Percentiles rank a stretch among this genome's conserved stretches.
These are phyloP conservation scores for Oryza nivara DNA, from an alignment of 176 grass and related monocot species.

Conservation along the genomic window DNA sequence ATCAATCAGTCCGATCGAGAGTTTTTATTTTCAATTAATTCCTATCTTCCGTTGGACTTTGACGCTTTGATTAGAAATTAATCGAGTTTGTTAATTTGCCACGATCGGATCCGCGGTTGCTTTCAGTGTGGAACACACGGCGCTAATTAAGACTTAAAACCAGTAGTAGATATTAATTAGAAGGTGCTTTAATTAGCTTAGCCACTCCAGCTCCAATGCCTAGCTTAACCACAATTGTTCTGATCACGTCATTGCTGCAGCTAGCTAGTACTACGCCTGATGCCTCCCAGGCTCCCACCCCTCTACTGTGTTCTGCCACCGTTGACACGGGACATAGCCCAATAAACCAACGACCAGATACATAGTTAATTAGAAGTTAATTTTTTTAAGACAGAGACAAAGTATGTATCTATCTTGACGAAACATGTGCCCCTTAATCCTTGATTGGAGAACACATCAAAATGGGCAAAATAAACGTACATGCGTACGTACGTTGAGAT, in stretches of 20 bases:
- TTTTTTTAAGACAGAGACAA: no score
- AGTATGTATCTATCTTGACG: not conserved
- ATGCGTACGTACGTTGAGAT: not conserved
- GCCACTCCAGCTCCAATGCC: not conserved
- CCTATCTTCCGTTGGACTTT: not conserved
- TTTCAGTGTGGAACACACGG: constrained; percentile 47
- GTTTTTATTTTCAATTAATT: not conserved
- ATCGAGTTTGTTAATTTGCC: not conserved
- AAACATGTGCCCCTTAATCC: not conserved
- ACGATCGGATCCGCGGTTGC: constrained; percentile 47
- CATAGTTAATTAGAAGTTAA: no score
- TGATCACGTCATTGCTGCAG: not conserved
- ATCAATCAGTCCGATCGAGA: not conserved
- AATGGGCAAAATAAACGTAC: not conserved
- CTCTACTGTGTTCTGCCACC: not conserved
- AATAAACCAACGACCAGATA: no score
- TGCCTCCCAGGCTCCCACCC: no score
- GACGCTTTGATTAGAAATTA: not conserved
- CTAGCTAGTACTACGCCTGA: not conserved
- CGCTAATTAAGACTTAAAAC: not conserved
- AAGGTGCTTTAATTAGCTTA: not conserved
- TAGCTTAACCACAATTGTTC: not conserved
- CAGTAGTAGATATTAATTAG: not conserved
- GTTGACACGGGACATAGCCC: not conserved
- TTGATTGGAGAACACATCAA: not conserved